Percentiles rank a stretch among this genome's conserved stretches.
These are phyloP conservation scores for Cryphonectria parasitica DNA, from an alignment of 2,329 filamentous ascomycete species.

Conservation along the genomic window DNA sequence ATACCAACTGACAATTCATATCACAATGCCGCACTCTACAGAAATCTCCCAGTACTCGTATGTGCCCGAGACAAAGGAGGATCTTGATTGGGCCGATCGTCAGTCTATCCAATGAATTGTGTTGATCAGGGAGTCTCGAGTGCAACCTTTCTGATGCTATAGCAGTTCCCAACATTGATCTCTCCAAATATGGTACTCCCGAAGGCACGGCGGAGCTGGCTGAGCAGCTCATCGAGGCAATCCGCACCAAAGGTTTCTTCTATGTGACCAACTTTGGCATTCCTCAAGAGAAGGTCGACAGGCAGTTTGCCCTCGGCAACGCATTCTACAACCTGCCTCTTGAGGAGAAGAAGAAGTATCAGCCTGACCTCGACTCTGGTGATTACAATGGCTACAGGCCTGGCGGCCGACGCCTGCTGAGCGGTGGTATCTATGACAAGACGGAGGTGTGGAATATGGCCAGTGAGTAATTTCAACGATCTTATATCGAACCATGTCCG, in stretches of 20 bases:
- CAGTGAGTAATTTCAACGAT: constrained; percentile 32
- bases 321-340: constrained; percentile 59
- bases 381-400: constrained; percentile 63
- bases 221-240: constrained; percentile 58
- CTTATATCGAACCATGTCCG: too few species aligned
- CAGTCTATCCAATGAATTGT: not conserved
- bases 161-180: constrained; percentile 50
- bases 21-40: constrained; percentile 17
- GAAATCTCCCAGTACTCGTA: constrained; percentile 16
- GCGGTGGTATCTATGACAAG: constrained; percentile 42
- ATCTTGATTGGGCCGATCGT: constrained; percentile 19
- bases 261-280: constrained; percentile 67
- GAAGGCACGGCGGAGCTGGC: constrained; percentile 59
- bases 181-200: constrained; percentile 56
- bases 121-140: not conserved
- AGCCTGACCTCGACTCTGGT: constrained; percentile 52
- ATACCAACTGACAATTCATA: not conserved
- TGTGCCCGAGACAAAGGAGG: constrained; percentile 20
- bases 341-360: constrained; percentile 63
- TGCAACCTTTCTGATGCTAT: not conserved
- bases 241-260: constrained; percentile 60
- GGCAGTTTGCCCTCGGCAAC: constrained; percentile 64
- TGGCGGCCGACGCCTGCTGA: constrained; percentile 44
- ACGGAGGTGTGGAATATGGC: constrained; percentile 47
- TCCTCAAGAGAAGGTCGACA: constrained; percentile 61